A percentile compares a stretch with the other conserved stretches of the same genome.
Conservation (phyloP, 352 stramenopile species). For the Poterioochromonas sp. region DNA sequence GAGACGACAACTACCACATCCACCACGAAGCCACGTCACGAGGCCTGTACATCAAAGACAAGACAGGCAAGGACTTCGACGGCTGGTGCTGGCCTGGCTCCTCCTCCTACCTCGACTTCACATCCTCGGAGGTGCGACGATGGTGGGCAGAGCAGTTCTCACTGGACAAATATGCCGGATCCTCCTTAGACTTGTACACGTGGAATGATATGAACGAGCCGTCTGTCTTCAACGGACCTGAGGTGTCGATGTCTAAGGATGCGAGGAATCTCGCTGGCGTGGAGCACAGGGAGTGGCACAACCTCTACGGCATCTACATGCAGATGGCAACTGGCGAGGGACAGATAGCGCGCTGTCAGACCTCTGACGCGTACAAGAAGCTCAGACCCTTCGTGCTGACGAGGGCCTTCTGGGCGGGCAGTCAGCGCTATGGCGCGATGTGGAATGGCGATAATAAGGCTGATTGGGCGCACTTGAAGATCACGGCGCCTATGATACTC, state of each 20-base stretch:
- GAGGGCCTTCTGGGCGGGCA: conserved; percentile 92
- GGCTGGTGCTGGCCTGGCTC: conserved; percentile 98
- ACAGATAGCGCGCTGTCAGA: conserved; percentile 49
- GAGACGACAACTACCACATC: conserved; percentile 86
- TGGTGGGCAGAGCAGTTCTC: conserved; percentile 94
- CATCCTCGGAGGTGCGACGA: conserved; percentile 68
- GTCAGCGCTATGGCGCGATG: conserved; percentile 89
- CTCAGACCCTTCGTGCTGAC: conserved; percentile 91
- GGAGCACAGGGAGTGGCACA: conserved; percentile 98
- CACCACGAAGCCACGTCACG: conserved; percentile 48
- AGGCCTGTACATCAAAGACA: conserved; percentile 83
- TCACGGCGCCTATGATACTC: conserved; percentile 92
- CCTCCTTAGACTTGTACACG: conserved; percentile 82
- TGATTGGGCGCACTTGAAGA: conserved; percentile 87
- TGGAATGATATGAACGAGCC: conserved; percentile 99
- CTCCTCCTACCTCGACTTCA: conserved; percentile 97
- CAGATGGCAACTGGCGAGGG: conserved; percentile 89
- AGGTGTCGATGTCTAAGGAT: conserved; percentile 95
- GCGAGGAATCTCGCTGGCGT: conserved; percentile 74
- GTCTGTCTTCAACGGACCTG: conserved; percentile 96
- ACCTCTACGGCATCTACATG: conserved; percentile 98
- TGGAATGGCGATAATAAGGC: conserved; percentile 97
- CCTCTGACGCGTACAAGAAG: background rate
- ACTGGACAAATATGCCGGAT: conserved; percentile 84
- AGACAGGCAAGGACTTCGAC: conserved; percentile 89